Conservation (phyloP, 2,329 filamentous ascomycete species). For the Oidium heveae region DNA sequence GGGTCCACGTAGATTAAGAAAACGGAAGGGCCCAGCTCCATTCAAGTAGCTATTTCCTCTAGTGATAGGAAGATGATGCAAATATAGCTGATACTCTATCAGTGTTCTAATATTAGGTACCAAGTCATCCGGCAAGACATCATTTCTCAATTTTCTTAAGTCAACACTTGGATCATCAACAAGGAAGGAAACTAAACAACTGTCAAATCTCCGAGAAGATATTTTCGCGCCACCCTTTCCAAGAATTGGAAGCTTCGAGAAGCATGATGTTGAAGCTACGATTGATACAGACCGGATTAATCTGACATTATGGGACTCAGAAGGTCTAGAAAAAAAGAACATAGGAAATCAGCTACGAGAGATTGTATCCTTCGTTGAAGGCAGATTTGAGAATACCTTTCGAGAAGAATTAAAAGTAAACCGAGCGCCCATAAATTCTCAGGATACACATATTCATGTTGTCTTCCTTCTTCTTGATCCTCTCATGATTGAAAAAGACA, state of each 20-base stretch:
- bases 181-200: slow-evolving; percentile 35
- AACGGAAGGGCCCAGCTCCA: slow-evolving; percentile 89
- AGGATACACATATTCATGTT: slow-evolving; percentile 93
- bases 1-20: slow-evolving; percentile 56
- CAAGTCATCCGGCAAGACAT: slow-evolving; percentile 75
- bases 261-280: slow-evolving; percentile 81
- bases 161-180: slow-evolving; percentile 60
- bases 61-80: background rate
- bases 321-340: slow-evolving; percentile 80
- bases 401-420: slow-evolving; percentile 94
- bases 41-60: slow-evolving; percentile 48
- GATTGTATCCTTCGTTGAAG: slow-evolving; percentile 79
- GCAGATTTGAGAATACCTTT: slow-evolving; percentile 96
- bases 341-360: slow-evolving; percentile 85
- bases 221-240: slow-evolving; percentile 20
- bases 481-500: slow-evolving; percentile 57
- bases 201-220: slow-evolving; percentile 21
- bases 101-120: slow-evolving; percentile 83
- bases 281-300: slow-evolving; percentile 81
- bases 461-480: slow-evolving; percentile 86
- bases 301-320: slow-evolving; percentile 87
- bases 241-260: slow-evolving; percentile 42
- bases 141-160: slow-evolving; percentile 87
- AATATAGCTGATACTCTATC: slow-evolving; percentile 4
- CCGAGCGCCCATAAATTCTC: slow-evolving; percentile 57